phyloP scores from a whole-genome alignment of 164 flowering plant genomes.

The Umbellularia californica region DNA sequence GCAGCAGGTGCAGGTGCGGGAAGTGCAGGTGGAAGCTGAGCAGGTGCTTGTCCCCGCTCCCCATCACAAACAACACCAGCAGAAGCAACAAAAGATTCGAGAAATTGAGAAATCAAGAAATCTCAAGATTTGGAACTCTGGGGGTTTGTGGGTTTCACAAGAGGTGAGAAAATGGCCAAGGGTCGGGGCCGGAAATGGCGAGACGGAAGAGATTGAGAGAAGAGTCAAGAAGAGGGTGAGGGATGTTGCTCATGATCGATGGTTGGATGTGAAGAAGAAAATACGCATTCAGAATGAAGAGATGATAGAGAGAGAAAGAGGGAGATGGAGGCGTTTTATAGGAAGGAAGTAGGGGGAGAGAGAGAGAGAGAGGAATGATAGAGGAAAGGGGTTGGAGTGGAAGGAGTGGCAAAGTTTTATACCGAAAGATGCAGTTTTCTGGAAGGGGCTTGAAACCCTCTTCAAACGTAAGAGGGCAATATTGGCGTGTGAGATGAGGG shows the following conservation, averaged over 20 bases:
- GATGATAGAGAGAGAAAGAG: not conserved
- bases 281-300: not conserved
- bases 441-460: too few relatives aligned
- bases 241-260: constrained; percentile 71
- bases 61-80: not conserved
- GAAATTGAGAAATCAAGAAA: not conserved
- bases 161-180: constrained; percentile 61
- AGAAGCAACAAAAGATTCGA: not conserved
- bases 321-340: not conserved
- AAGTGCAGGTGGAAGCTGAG: constrained; percentile 39
- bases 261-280: not conserved
- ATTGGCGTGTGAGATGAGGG: too few relatives aligned
- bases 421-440: not conserved
- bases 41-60: constrained; percentile 28
- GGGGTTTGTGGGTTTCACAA: not conserved
- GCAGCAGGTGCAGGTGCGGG: constrained; percentile 36
- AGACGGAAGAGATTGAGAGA: constrained; percentile 51
- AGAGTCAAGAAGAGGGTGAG: constrained; percentile 45
- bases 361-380: not conserved
- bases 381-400: not conserved
- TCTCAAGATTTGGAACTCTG: not conserved
- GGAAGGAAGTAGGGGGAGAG: not conserved
- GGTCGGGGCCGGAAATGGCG: constrained; percentile 62
- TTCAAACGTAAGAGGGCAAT: too few relatives aligned
- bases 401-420: not conserved